Evolutionary conservation across 1,139 yeast species (phyloP).

Genomic region (Suhomyces taliae): DNA sequence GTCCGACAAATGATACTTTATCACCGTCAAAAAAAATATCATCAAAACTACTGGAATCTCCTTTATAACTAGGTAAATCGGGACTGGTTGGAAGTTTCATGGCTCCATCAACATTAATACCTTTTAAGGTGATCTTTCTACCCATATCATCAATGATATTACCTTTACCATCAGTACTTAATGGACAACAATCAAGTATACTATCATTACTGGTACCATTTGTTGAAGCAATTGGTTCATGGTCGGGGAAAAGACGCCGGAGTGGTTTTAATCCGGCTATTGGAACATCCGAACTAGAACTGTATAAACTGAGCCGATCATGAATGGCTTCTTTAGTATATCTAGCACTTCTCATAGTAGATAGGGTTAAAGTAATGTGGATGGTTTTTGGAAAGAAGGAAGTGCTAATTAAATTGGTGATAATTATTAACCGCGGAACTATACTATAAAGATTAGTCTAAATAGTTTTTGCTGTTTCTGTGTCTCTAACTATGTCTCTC

Average conservation of each 20-base stretch:
- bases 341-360: slow-evolving; percentile 20
- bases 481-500: neutral
- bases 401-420: neutral
- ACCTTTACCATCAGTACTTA: slow-evolving; percentile 46
- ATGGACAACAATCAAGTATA: slow-evolving; percentile 31
- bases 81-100: slow-evolving; percentile 71
- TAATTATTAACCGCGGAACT: too few relatives aligned
- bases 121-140: slow-evolving; percentile 64
- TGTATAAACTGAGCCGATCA: slow-evolving; percentile 34
- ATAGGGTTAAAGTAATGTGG: slow-evolving; percentile 1
- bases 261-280: slow-evolving; percentile 32
- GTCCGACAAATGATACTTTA: slow-evolving; percentile 71
- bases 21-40: slow-evolving; percentile 67
- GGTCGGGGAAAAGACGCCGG: slow-evolving; percentile 20
- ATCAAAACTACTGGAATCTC: slow-evolving; percentile 41
- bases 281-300: slow-evolving; percentile 25
- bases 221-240: slow-evolving; percentile 21
- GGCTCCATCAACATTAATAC: slow-evolving; percentile 80
- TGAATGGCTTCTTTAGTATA: slow-evolving; percentile 33
- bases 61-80: slow-evolving; percentile 50
- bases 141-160: slow-evolving; percentile 61
- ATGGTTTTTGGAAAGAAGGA: too few relatives aligned
- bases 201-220: slow-evolving; percentile 10
- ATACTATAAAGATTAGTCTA: too few relatives aligned
- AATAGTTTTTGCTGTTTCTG: too few relatives aligned